A percentile compares a stretch with the other conserved stretches of the same genome.
phyloP scores from a whole-genome alignment of 2,329 filamentous ascomycete species.

The Pyrenochaeta sp. region DNA sequence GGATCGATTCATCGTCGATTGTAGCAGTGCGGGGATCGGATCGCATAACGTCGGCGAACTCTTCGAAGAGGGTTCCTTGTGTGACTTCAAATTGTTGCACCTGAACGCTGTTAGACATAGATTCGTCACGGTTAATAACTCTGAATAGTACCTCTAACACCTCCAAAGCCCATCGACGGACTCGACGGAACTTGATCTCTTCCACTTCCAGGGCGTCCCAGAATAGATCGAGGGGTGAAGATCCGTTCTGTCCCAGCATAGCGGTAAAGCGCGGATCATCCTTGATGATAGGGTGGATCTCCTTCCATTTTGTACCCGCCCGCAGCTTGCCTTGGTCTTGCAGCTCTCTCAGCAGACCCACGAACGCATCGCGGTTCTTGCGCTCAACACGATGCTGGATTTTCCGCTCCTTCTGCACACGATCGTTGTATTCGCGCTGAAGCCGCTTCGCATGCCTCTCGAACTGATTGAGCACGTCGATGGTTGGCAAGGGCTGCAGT shows the following conservation, averaged over 20 bases:
- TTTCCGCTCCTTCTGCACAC: slow-evolving; percentile 85
- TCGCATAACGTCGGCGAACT: slow-evolving; percentile 83
- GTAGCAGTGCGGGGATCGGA: slow-evolving; percentile 87
- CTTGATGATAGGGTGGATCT: slow-evolving; percentile 76
- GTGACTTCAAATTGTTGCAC: slow-evolving; percentile 93
- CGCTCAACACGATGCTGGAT: slow-evolving; percentile 82
- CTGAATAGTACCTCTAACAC: slow-evolving; percentile 76
- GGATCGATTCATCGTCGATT: slow-evolving; percentile 80
- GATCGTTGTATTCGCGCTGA: slow-evolving; percentile 90
- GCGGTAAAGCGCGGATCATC: slow-evolving; percentile 82
- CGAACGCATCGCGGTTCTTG: slow-evolving; percentile 83
- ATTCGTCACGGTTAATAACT: neutral
- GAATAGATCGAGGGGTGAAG: slow-evolving; percentile 88
- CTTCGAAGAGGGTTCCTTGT: slow-evolving; percentile 83
- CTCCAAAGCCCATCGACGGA: slow-evolving; percentile 84
- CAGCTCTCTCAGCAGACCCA: slow-evolving; percentile 76
- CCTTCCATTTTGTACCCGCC: slow-evolving; percentile 88
- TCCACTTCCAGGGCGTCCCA: slow-evolving; percentile 96
- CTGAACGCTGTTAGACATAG: slow-evolving; percentile 58
- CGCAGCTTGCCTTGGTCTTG: slow-evolving; percentile 81
- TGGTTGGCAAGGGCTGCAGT: slow-evolving; percentile 84
- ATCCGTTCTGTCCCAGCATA: slow-evolving; percentile 84
- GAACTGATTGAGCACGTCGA: slow-evolving; percentile 90
- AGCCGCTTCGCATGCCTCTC: slow-evolving; percentile 94
- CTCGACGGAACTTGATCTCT: slow-evolving; percentile 81